phyloP scores from a whole-genome alignment of 2,329 filamentous ascomycete genomes.

The Mycosphaerelloides madeirae region DNA sequence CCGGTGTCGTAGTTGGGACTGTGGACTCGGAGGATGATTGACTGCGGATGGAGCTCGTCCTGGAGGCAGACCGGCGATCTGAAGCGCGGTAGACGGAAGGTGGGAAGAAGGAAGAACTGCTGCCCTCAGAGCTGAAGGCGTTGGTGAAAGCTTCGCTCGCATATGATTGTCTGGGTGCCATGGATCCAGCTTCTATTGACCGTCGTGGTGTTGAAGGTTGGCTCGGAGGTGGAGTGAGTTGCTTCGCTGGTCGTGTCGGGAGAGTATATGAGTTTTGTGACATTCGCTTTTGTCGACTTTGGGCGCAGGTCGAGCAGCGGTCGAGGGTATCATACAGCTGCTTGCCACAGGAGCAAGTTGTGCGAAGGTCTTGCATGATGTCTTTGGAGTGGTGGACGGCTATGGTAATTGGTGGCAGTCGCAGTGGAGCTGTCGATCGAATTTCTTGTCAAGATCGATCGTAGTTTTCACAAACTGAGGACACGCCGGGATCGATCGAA shows the following conservation, averaged over 20 bases:
- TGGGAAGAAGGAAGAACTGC: not conserved
- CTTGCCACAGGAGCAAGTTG: slow-evolving; percentile 1
- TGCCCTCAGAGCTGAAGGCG: not conserved
- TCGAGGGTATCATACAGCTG: not conserved
- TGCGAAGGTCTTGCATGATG: no score
- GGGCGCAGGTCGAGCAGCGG: not conserved
- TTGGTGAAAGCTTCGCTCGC: not conserved
- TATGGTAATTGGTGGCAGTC: no score
- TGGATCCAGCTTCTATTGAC: no score
- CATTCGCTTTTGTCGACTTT: not conserved
- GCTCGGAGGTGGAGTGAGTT: not conserved
- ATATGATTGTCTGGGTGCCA: not conserved
- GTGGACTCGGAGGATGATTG: no score
- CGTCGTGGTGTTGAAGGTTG: not conserved
- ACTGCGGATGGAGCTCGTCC: not conserved
- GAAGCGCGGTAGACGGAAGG: not conserved
- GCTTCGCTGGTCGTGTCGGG: not conserved
- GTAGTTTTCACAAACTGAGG: no score
- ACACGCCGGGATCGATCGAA: no score
- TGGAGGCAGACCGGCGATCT: not conserved
- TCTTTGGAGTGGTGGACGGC: no score
- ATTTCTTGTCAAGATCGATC: no score
- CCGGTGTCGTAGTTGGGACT: not conserved
- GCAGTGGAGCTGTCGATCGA: no score
- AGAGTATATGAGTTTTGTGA: not conserved